Percentiles rank a stretch among this genome's conserved stretches.
Evolutionary conservation across 2,329 filamentous ascomycete genomes (phyloP).

Genomic region (Lasiodiplodia citricola): DNA sequence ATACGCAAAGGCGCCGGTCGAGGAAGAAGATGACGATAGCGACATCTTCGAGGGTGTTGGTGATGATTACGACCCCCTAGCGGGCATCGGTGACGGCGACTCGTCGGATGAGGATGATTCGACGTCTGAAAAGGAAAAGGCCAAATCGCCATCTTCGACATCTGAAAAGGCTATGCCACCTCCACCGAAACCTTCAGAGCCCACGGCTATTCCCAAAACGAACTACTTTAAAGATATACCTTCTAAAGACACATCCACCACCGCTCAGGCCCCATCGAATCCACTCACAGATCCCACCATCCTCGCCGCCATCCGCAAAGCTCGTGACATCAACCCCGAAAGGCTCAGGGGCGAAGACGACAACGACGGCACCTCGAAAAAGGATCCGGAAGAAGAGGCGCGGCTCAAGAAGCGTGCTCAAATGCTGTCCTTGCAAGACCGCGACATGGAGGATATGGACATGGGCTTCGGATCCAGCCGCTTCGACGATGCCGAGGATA

Average conservation of each 20-base stretch:
- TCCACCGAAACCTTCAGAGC: slow-evolving; percentile 11
- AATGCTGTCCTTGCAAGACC: slow-evolving; percentile 73
- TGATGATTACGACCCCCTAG: slow-evolving; percentile 65
- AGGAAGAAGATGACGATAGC: slow-evolving; percentile 59
- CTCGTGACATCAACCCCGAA: slow-evolving; percentile 70
- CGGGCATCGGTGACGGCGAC: slow-evolving; percentile 52
- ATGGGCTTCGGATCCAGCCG: slow-evolving; percentile 91
- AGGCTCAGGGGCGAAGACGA: slow-evolving; percentile 45
- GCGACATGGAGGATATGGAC: slow-evolving; percentile 90
- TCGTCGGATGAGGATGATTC: slow-evolving; percentile 46
- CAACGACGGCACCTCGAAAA: slow-evolving; percentile 48
- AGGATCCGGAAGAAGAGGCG: slow-evolving; percentile 64
- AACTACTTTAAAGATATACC: slow-evolving; percentile 27
- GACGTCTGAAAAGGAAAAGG: not conserved
- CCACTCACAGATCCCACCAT: slow-evolving; percentile 50
- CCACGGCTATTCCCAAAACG: slow-evolving; percentile 13
- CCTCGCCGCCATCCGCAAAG: slow-evolving; percentile 81
- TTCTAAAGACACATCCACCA: slow-evolving; percentile 33
- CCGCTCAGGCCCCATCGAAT: slow-evolving; percentile 38
- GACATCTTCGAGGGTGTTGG: slow-evolving; percentile 69
- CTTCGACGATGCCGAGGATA: slow-evolving; percentile 86
- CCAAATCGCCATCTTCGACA: not conserved
- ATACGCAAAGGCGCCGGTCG: slow-evolving; percentile 32
- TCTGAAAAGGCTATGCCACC: slow-evolving; percentile 20
- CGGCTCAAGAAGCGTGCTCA: slow-evolving; percentile 66